These are phyloP conservation scores for Pleurotus tuoliensis DNA, from an alignment of 768 basidiomycete genomes.

Conservation along the genomic window DNA sequence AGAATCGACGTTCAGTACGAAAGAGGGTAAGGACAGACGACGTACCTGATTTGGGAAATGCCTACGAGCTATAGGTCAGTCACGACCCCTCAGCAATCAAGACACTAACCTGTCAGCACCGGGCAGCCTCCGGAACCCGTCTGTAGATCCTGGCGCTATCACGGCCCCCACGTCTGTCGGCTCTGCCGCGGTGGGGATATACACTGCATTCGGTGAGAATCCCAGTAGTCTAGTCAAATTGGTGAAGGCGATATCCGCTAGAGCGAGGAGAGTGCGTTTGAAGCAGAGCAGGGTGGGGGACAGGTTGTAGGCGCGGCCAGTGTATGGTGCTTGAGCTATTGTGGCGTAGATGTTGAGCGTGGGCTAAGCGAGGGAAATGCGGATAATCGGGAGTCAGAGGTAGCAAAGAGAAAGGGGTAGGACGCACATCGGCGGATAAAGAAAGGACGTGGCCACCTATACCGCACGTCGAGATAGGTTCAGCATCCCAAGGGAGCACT, in stretches of 20 bases:
- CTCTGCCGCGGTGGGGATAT: conserved; percentile 23
- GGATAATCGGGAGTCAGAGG: background rate
- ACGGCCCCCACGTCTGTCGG: conserved; percentile 26
- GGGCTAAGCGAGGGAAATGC: conserved; percentile 10
- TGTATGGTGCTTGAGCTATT: conserved; percentile 30
- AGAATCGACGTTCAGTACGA: background rate
- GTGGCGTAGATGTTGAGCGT: conserved; percentile 23
- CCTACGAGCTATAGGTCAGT: background rate
- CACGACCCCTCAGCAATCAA: background rate
- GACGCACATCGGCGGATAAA: conserved; percentile 23
- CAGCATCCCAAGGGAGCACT: too few species aligned
- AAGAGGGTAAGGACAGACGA: background rate
- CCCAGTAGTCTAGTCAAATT: too few species aligned
- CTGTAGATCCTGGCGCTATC: conserved; percentile 14
- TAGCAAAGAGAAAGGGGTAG: background rate
- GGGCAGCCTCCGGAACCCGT: conserved; percentile 15
- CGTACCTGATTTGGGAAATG: conserved; percentile 9
- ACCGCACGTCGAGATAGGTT: background rate
- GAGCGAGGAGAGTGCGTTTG: conserved; percentile 14
- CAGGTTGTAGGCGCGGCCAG: conserved; percentile 13
- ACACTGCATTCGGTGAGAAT: conserved; percentile 21
- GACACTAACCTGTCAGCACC: background rate
- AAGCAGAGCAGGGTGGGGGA: conserved; percentile 13
- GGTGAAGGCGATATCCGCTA: conserved; percentile 23
- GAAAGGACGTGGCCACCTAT: conserved; percentile 27